Percentiles rank a stretch among this genome's conserved stretches.
These are phyloP conservation scores for Globomyces sp. DNA, from an alignment of 371 early-diverging fungal genomes.

Conservation along the genomic window DNA sequence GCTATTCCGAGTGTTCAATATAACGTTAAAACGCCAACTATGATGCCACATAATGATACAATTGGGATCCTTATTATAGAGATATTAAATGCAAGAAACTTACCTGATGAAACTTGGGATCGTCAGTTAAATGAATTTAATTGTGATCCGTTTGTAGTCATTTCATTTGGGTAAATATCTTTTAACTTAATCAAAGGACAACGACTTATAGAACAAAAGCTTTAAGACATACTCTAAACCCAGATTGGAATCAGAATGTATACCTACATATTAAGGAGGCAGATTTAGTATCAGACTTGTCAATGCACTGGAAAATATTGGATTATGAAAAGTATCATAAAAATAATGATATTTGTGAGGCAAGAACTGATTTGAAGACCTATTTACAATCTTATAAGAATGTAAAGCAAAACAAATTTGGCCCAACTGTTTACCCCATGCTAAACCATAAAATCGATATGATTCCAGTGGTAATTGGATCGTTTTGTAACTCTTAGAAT, in stretches of 20 bases:
- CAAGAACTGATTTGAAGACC: slow-evolving; percentile 45
- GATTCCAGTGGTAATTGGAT: too few relatives aligned
- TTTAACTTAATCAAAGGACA: too few relatives aligned
- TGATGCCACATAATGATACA: too few relatives aligned
- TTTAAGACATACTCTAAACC: slow-evolving; percentile 74
- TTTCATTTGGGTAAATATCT: slow-evolving; percentile 56
- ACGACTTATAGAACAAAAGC: slow-evolving; percentile 67
- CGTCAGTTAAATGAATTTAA: slow-evolving; percentile 50
- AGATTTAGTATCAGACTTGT: slow-evolving; percentile 54
- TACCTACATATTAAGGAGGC: slow-evolving; percentile 37
- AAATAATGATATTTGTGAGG: slow-evolving; percentile 68
- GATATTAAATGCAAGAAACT: slow-evolving; percentile 25
- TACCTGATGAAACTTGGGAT: slow-evolving; percentile 24
- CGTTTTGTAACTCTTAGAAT: too few relatives aligned
- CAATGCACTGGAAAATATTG: slow-evolving; percentile 67
- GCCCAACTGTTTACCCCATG: too few relatives aligned
- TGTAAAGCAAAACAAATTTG: too few relatives aligned
- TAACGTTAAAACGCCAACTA: too few relatives aligned
- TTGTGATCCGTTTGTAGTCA: slow-evolving; percentile 83
- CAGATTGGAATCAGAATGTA: slow-evolving; percentile 69
- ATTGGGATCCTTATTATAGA: not conserved
- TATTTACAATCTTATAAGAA: too few relatives aligned
- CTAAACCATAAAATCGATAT: too few relatives aligned
- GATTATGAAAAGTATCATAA: slow-evolving; percentile 76
- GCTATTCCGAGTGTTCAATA: too few relatives aligned